Base-by-base conservation (phyloP, 768 basidiomycete genomes). In the Cystofilobasidium macerans region DNA sequence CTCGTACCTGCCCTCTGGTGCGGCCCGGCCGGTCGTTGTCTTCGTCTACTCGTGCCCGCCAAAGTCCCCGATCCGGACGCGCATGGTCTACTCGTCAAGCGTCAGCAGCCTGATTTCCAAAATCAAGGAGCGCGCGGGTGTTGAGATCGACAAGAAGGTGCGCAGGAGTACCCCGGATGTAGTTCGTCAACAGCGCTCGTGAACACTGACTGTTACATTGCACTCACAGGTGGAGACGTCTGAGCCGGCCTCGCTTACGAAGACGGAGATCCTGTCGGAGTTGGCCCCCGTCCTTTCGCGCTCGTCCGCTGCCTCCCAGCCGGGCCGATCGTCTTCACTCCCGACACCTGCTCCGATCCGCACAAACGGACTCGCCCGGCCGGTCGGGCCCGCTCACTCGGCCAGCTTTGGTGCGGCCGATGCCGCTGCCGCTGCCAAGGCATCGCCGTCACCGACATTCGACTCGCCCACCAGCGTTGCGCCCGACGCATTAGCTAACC, bases 101-200 rank as follows among this genome's bases (percentile, higher is more conserved):
- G 60, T 67, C 32, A 61, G 45, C 12, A 61, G 60, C 54, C 28
- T 67, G 30, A 33, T 67, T 32, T 12, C 48, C 18, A 51, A 30
- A 2, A 61, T 67, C 3, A 61, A 51, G 26, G 60, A 57, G 42
- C 54, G n/a, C 24, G 51, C 53, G 0, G 66, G 66, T 6, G 32
- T 67, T 24, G 42, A 56, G 1, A 54, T 67, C n/a, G 51, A 18
- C 8, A 67, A 67, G 53, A 67, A 62, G 60, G 66, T 67, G n/a
- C 28, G 30, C 33, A 18, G 1, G 1, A 0, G 9, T n/a, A 26
- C 18, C 33, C 28, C 22, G 8, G n/a, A 28, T 36, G 26, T 26
- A 24, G 13, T 57, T 18, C 5, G 24, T 14, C 43, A 22, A 5
- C 40, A 30, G 42, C 47, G 18, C 6, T n/a, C 28, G 32, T 16